Base-by-base conservation (phyloP, 139 green algal species). In the Micractinium sp. region DNA sequence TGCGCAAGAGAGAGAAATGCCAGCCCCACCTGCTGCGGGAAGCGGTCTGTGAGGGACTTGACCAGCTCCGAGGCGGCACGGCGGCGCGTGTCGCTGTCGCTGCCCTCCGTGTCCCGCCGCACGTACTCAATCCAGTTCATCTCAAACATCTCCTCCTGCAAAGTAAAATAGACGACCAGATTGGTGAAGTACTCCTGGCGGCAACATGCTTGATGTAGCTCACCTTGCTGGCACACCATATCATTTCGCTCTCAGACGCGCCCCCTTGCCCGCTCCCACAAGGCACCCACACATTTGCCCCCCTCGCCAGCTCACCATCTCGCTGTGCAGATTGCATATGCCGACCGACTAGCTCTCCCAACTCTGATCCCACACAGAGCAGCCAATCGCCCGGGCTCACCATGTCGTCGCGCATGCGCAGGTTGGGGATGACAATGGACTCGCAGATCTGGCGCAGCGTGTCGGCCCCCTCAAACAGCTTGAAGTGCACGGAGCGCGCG, bases 101-200 rank as follows among this genome's bases (percentile, higher is more conserved):
- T 96, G 47, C 98, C 98, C 94, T 99, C 98, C 3, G 97, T 96
- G 91, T 99, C 98, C 0, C 97, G 92, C 36, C 95, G 90, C 82
- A 99, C 97, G 90, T 99, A 99, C 90, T 99, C 98, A 3, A 98
- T 91, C 81, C 91, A 96, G 92, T 99, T 99, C 87, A 97, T 96
- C 71, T 99, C 96, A 92, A 99, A 99, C 67, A 98, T 90, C 94
- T 99, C 97, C 89, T 98, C 94, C 81, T 98, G 47, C 47, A 56
- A 9, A 56, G 47, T 9, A 56, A 56, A 56, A 9, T 16, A 9
- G 47, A 9, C 5, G 47, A 56, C 7, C 47, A 56, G 47, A 16
- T 9, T 56, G 47, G 5, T 56, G 47, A 56, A 56, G 47, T 9
- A 56, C 47, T 5, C 47, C 5, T 56, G 47, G 47, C 47, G 9